Conservation (phyloP, 2,329 filamentous ascomycete genomes). For the Westerdykella ornata region DNA sequence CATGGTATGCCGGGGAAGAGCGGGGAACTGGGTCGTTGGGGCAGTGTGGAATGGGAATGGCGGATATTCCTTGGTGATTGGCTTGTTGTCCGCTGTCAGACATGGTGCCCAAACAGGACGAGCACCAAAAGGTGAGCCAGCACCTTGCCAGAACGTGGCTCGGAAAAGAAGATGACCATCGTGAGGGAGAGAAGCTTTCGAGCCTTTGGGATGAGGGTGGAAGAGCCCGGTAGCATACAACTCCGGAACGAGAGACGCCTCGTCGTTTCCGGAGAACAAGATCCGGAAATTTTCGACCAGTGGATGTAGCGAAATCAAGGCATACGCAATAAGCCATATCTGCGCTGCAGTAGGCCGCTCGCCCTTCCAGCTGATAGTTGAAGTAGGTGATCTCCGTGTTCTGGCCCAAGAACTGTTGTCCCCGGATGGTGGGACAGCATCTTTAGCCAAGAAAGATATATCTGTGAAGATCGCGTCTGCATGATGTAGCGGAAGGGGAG, state of each 20-base stretch:
- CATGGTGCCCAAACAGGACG: constrained; percentile 37
- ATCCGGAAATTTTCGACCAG: constrained; percentile 43
- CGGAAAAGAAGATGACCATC: constrained; percentile 46
- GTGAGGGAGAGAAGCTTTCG: constrained; percentile 30
- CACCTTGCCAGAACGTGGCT: constrained; percentile 44
- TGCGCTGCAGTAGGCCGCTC: constrained; percentile 41
- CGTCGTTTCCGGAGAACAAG: constrained; percentile 34
- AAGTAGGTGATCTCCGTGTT: constrained; percentile 40
- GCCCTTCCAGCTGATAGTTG: constrained; percentile 39
- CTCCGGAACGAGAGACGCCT: constrained; percentile 36
- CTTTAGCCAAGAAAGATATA: constrained; percentile 18
- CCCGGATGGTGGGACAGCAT: constrained; percentile 20
- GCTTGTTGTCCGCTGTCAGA: constrained; percentile 31
- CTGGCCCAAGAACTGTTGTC: constrained; percentile 42
- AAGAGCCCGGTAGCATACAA: constrained; percentile 41
- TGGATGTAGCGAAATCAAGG: constrained; percentile 41
- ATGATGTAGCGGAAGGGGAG: constrained; percentile 25
- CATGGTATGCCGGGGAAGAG: constrained; percentile 51
- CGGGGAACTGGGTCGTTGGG: constrained; percentile 44
- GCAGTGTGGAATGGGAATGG: constrained; percentile 40
- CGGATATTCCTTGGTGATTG: constrained; percentile 38
- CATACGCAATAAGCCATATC: constrained; percentile 45
- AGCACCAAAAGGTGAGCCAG: constrained; percentile 38
- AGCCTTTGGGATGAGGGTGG: constrained; percentile 36
- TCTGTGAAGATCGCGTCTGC: constrained; percentile 26